Evolutionary conservation across 2,329 filamentous ascomycete species (phyloP).

Genomic region (Alternaria conjuncta): DNA sequence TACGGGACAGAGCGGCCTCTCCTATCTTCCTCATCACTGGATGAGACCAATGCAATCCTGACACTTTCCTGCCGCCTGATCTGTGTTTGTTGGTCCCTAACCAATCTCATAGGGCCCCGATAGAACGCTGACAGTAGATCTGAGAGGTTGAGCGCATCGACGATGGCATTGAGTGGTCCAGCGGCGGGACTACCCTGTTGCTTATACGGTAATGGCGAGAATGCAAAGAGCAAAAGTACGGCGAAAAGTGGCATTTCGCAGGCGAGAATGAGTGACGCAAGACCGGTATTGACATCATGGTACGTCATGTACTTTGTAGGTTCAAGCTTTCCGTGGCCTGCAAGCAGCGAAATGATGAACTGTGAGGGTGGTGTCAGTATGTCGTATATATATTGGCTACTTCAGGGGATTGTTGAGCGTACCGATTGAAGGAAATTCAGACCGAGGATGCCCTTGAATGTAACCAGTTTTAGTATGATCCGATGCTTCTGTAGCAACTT

Average conservation of each 20-base stretch:
- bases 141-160: constrained; percentile 37
- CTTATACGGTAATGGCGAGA: constrained; percentile 32
- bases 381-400: neutral
- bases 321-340: constrained; percentile 26
- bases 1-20: neutral
- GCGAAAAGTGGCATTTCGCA: constrained; percentile 45
- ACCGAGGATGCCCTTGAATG: constrained; percentile 43
- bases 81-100: constrained; percentile 35
- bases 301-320: constrained; percentile 38
- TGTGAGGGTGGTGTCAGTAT: neutral
- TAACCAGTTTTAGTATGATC: constrained; percentile 38
- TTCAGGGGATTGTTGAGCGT: constrained; percentile 5
- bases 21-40: neutral
- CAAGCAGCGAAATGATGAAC: constrained; percentile 41
- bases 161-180: constrained; percentile 26
- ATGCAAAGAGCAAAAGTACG: constrained; percentile 33
- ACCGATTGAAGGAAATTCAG: constrained; percentile 39
- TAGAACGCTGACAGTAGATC: constrained; percentile 38
- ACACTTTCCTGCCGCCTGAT: constrained; percentile 30
- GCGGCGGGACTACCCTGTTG: constrained; percentile 17
- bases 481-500: constrained; percentile 27
- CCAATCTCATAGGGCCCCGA: constrained; percentile 39
- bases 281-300: constrained; percentile 35
- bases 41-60: constrained; percentile 2
- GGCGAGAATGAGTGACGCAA: constrained; percentile 37